Evolutionary conservation across 2,329 filamentous ascomycete species (phyloP).

Genomic region (Pseudogymnoascus sp.): DNA sequence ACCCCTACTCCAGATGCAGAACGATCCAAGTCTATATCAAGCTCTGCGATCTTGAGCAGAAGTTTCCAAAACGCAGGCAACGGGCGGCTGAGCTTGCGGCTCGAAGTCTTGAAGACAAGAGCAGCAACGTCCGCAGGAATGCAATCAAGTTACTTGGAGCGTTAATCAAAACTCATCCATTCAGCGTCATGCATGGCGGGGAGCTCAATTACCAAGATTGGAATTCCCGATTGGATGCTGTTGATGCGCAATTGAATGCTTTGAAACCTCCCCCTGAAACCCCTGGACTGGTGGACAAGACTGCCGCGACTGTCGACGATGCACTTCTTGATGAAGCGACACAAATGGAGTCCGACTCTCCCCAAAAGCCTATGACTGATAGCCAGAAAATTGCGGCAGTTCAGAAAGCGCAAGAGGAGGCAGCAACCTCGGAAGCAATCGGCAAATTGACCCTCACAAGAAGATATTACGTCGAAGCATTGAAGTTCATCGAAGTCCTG

Average conservation of each 20-base stretch:
- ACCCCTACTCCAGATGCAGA: constrained; percentile 88
- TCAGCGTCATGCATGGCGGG: constrained; percentile 82
- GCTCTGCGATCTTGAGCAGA: constrained; percentile 89
- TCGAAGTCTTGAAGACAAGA: constrained; percentile 91
- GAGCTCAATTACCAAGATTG: constrained; percentile 80
- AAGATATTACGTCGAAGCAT: constrained; percentile 85
- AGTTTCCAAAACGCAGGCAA: constrained; percentile 87
- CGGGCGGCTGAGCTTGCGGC: constrained; percentile 79
- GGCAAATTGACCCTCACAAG: constrained; percentile 79
- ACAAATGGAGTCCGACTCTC: constrained; percentile 57
- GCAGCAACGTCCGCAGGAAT: constrained; percentile 91
- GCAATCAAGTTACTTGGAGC: constrained; percentile 86
- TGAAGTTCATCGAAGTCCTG: constrained; percentile 87
- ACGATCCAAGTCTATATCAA: constrained; percentile 89
- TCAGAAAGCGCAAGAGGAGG: constrained; percentile 75
- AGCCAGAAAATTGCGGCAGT: constrained; percentile 67
- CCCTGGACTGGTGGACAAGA: constrained; percentile 59
- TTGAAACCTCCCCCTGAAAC: constrained; percentile 69
- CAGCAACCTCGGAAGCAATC: constrained; percentile 80
- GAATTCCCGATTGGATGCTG: constrained; percentile 70
- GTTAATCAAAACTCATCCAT: constrained; percentile 89
- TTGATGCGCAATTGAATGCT: constrained; percentile 72
- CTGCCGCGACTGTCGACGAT: constrained; percentile 64
- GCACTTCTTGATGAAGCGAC: constrained; percentile 83
- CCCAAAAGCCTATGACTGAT: constrained; percentile 67